These are phyloP conservation scores for Fusarium napiforme DNA, from an alignment of 2,329 filamentous ascomycete genomes.

Conservation along the genomic window DNA sequence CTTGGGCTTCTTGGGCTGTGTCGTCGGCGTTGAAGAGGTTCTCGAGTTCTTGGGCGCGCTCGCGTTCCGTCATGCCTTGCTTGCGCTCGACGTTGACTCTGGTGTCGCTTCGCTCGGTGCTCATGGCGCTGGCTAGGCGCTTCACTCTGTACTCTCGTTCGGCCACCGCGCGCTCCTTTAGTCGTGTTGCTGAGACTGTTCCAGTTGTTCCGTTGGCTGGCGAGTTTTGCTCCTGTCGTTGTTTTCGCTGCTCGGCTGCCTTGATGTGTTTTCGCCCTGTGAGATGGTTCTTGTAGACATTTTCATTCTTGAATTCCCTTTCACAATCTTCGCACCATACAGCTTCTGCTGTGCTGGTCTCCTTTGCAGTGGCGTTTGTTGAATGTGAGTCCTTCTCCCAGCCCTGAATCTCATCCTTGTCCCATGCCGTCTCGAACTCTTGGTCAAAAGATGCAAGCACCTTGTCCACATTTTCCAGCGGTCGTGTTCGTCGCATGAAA, in stretches of 20 bases:
- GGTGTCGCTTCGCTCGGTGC: slow-evolving; percentile 87
- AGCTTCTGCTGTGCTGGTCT: slow-evolving; percentile 64
- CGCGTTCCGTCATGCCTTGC: slow-evolving; percentile 96
- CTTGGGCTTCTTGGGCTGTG: slow-evolving; percentile 50
- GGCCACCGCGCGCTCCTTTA: slow-evolving; percentile 92
- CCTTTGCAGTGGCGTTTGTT: slow-evolving; percentile 46
- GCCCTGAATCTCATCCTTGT: slow-evolving; percentile 79
- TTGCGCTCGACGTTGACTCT: slow-evolving; percentile 95
- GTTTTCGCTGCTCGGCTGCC: slow-evolving; percentile 74
- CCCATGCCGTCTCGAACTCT: slow-evolving; percentile 88
- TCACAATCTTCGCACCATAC: slow-evolving; percentile 93
- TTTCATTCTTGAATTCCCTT: slow-evolving; percentile 95
- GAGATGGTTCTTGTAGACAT: slow-evolving; percentile 91
- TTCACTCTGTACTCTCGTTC: slow-evolving; percentile 87
- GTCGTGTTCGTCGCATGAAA: slow-evolving; percentile 86
- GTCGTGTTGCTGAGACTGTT: slow-evolving; percentile 57
- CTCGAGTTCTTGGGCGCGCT: slow-evolving; percentile 92
- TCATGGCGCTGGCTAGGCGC: slow-evolving; percentile 83
- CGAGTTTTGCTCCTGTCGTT: slow-evolving; percentile 56
- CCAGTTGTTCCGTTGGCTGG: slow-evolving; percentile 44
- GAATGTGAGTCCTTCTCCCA: slow-evolving; percentile 72
- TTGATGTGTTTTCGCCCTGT: slow-evolving; percentile 93
- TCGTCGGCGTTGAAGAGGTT: slow-evolving; percentile 72
- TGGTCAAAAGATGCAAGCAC: slow-evolving; percentile 80
- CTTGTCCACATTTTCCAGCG: slow-evolving; percentile 86